Evolutionary conservation across 306 rosid genomes (phyloP), one percentile per base, ranked within the genome.

Genomic region (Fragaria nilgerrensis): DNA sequence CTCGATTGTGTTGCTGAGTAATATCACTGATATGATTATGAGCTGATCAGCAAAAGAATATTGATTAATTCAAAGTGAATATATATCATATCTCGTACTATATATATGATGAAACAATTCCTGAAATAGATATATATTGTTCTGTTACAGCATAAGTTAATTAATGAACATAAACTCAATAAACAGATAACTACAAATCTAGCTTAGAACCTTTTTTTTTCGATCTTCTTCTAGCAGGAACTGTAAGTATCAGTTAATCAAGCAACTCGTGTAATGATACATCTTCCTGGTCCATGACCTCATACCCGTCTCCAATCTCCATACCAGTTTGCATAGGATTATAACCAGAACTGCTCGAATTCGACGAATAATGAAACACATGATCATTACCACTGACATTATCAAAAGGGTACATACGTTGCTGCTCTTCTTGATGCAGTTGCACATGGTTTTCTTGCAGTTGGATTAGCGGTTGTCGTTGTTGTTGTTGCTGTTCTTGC

Each of bases 401-500:
- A 48, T 70, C 65, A 48, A 45, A 45, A 7, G 76, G 27, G 47
- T 74, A 80, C 79, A 68, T 68, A 47, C 71, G 43, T 32, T 61
- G 81, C 7, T 79, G 74, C 11, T 77, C 45, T 36, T 41, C 74
- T 22, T 68, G 74, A 13, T 25, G 74, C 11, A 65, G 9, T 4
- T 76, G 65, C 19, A 62, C 68, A 14, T 76, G 64, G 4, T 49
- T 76, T 29, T 74, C 65, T 19, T 59, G 72, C 29, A 59, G 11
- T 16, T 52, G 74, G 0, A 67, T 39, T 27, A 55, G 72, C 16
- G 48, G 11, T 5, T 52, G 68, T 3, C 69, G 59, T 39, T 34
- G 80, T n/a, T 56, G 79, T 22, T 74, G 74, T 15, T 67, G 66
- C 50, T 45, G 65, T 74, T 72, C 83, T 9, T 82, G 73, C 13